Evolutionary conservation across 345 rosid genomes (phyloP).

Genomic region (Salix purpurea): DNA sequence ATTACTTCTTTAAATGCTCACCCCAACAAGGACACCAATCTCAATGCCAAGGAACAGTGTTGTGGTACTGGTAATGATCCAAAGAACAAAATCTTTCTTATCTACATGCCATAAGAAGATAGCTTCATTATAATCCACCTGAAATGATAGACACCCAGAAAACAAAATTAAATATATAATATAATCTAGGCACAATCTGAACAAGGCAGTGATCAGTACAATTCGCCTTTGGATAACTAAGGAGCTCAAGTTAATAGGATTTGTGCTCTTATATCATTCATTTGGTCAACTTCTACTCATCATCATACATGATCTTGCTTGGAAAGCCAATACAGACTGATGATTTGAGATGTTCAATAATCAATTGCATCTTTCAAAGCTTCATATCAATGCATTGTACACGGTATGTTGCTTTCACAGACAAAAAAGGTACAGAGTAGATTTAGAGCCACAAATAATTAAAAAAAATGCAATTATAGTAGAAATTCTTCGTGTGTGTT

Average conservation of each 20-base stretch:
- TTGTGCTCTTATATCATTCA: not conserved
- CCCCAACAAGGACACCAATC: conserved; percentile 97
- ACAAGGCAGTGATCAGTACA: not conserved
- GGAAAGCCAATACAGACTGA: not conserved
- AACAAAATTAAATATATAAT: conserved; percentile 3
- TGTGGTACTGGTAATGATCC: conserved; percentile 71
- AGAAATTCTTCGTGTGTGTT: not conserved
- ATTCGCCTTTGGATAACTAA: not conserved
- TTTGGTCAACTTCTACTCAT: not conserved
- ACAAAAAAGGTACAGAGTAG: not conserved
- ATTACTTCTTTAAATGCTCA: conserved; percentile 32
- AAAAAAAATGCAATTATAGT: not conserved
- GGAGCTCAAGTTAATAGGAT: not conserved
- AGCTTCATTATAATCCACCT: conserved; percentile 98
- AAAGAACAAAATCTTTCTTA: conserved; percentile 94
- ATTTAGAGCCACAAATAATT: not conserved
- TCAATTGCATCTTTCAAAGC: not conserved
- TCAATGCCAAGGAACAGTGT: conserved; percentile 94
- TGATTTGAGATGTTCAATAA: not conserved
- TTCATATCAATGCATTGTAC: not conserved
- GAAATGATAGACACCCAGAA: conserved; percentile 24
- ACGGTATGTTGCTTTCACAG: not conserved
- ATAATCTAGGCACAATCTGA: not conserved
- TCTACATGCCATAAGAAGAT: conserved; percentile 93
- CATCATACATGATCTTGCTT: not conserved